Percentiles rank a stretch among this genome's conserved stretches.
phyloP scores from a whole-genome alignment of 2,329 filamentous ascomycete species.

The Fonsecaea multimorphosa region DNA sequence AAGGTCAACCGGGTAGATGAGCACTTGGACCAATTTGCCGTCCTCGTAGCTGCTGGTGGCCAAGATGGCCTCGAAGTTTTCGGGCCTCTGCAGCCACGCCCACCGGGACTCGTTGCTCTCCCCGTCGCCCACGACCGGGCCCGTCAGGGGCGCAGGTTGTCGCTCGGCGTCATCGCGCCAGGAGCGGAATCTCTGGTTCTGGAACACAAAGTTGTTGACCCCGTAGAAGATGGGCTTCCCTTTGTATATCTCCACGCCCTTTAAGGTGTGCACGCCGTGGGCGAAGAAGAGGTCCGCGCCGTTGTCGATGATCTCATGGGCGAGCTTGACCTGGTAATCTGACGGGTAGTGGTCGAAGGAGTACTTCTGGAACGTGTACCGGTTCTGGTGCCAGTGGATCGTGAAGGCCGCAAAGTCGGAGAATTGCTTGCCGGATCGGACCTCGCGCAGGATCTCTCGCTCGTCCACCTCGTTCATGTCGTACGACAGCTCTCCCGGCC shows the following conservation, averaged over 20 bases:
- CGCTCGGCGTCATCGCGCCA: slow-evolving; percentile 8
- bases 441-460: slow-evolving; percentile 14
- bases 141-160: neutral
- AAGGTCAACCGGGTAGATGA: slow-evolving; percentile 1
- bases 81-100: slow-evolving; percentile 13
- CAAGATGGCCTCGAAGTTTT: slow-evolving; percentile 13
- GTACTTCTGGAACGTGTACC: slow-evolving; percentile 10
- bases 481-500: slow-evolving; percentile 2
- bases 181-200: slow-evolving; percentile 14
- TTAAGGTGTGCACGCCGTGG: slow-evolving; percentile 13
- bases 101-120: slow-evolving; percentile 13
- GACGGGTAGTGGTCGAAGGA: slow-evolving; percentile 14
- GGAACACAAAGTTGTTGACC: slow-evolving; percentile 11
- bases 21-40: slow-evolving; percentile 4
- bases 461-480: slow-evolving; percentile 10
- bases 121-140: neutral
- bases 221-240: slow-evolving; percentile 14
- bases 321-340: slow-evolving; percentile 5
- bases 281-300: slow-evolving; percentile 15
- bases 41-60: neutral
- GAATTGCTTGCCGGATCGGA: slow-evolving; percentile 6
- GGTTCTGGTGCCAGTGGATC: slow-evolving; percentile 15
- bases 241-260: slow-evolving; percentile 11
- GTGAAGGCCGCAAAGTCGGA: slow-evolving; percentile 13
- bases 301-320: slow-evolving; percentile 6